Evolutionary conservation across 768 basidiomycete species (phyloP).

Genomic region (Russula ochroleuca): DNA sequence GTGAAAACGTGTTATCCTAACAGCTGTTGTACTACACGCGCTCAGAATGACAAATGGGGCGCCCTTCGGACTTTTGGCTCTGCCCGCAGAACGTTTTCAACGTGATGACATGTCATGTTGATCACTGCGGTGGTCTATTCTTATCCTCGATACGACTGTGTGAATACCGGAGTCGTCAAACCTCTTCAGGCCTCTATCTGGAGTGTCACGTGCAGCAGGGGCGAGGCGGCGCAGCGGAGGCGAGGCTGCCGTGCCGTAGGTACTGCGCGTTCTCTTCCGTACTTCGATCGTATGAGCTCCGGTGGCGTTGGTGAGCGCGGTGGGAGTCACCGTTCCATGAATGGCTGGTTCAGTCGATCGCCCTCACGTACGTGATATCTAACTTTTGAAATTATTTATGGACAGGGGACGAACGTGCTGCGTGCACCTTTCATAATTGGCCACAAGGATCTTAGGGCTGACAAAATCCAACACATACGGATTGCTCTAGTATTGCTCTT

Average conservation of each 20-base stretch:
- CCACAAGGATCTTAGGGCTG: constrained; percentile 45
- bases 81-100: not conserved
- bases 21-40: not conserved
- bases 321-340: constrained; percentile 41
- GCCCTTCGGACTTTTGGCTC: not conserved
- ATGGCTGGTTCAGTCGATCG: constrained; percentile 50
- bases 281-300: constrained; percentile 43
- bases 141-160: not conserved
- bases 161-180: not conserved
- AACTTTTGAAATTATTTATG: not conserved
- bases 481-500: constrained; percentile 40
- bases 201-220: constrained; percentile 30
- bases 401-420: not conserved
- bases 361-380: constrained; percentile 46
- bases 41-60: not conserved
- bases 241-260: too few species aligned
- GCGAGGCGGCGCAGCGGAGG: too few species aligned
- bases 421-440: constrained; percentile 32
- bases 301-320: constrained; percentile 48
- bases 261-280: not conserved
- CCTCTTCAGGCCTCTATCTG: constrained; percentile 30
- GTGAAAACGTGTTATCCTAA: not conserved
- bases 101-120: not conserved
- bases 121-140: not conserved
- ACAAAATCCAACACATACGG: constrained; percentile 59